Conservation (phyloP, 202 grass and related monocot genomes). For the Eragrostis tef region DNA sequence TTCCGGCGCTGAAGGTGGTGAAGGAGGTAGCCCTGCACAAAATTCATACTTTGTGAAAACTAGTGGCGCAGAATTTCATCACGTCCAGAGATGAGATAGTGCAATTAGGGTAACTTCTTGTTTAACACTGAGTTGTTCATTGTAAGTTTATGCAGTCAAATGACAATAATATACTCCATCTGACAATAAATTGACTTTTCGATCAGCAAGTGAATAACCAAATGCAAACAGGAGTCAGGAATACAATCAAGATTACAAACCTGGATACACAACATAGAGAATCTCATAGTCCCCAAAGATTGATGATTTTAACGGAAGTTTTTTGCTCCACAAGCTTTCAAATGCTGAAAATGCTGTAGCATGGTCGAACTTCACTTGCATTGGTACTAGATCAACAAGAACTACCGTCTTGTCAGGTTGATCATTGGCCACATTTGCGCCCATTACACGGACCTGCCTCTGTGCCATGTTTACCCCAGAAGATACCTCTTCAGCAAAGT, state of each 20-base stretch:
- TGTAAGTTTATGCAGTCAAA: conserved; percentile 25
- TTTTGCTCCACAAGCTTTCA: conserved; percentile 89
- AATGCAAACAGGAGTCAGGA: conserved; percentile 29
- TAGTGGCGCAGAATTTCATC: conserved; percentile 22
- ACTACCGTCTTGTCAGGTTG: conserved; percentile 85
- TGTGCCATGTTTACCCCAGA: conserved; percentile 75
- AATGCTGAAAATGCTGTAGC: conserved; percentile 70
- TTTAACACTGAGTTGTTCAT: neutral
- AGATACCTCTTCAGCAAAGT: conserved; percentile 78
- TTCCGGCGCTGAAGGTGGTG: conserved; percentile 70
- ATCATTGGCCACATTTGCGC: conserved; percentile 86
- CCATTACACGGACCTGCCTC: conserved; percentile 91
- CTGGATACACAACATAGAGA: conserved; percentile 97
- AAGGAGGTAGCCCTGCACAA: conserved; percentile 88
- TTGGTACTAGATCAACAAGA: conserved; percentile 82
- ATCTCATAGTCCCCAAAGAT: conserved; percentile 81
- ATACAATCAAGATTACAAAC: conserved; percentile 48
- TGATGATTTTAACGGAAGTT: conserved; percentile 62
- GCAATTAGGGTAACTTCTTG: conserved; percentile 16
- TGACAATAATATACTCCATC: neutral
- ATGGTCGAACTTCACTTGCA: conserved; percentile 73
- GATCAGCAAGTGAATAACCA: conserved; percentile 24
- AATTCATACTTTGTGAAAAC: conserved; percentile 35
- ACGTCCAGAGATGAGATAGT: conserved; percentile 2
- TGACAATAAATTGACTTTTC: conserved; percentile 8